Base-by-base conservation (phyloP, 2,329 filamentous ascomycete species). In the Fusarium circinatum region DNA sequence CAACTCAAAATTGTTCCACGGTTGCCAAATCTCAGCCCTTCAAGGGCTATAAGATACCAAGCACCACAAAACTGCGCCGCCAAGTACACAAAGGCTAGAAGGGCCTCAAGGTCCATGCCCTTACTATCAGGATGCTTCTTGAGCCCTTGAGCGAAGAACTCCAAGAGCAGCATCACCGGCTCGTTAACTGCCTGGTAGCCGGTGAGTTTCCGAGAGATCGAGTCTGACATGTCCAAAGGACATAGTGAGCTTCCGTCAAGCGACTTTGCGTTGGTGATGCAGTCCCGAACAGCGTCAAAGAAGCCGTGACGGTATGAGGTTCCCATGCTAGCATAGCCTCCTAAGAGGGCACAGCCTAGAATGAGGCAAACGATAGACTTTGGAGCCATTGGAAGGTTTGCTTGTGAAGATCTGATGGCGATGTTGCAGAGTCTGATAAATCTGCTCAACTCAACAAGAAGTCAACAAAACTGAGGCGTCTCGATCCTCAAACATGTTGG, bases 11-110 rank as follows among this genome's bases (percentile, higher is more conserved):
- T 39, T 1, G 54, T 76, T 2, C 65, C 71, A 6, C 39, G 41
- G 24, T 70, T 76, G 2, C 71, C 71, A 8, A 67, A n/a, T n/a
- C 74, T 63, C 34, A 76, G 17, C 0, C 74, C 74, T 39, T 76
- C 74, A 1, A 76, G 58, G 1, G 74, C 68, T 15, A 76, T 75
- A 0, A 76, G 7, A 41, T 67, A 75, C 74, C 74, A 76, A 14
- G 71, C 74, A 14, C 73, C 74, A 14, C 74, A 69, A 42, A 76
- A 76, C n/a, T 76, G 74, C 20, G 74, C 57, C 1, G 74, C 74
- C 18, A 76, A 32, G n/a, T 76, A 76, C 2, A 48, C 62, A 57
- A 76, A 76, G 1, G 74, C 68, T 2, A 76, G 17, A 8, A 76
- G 36, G 1, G 74, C 71, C 11, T 76, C 71, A 2, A 68, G 51